Conservation (phyloP, 2,329 filamentous ascomycete species). For the Exophiala spinifera region DNA sequence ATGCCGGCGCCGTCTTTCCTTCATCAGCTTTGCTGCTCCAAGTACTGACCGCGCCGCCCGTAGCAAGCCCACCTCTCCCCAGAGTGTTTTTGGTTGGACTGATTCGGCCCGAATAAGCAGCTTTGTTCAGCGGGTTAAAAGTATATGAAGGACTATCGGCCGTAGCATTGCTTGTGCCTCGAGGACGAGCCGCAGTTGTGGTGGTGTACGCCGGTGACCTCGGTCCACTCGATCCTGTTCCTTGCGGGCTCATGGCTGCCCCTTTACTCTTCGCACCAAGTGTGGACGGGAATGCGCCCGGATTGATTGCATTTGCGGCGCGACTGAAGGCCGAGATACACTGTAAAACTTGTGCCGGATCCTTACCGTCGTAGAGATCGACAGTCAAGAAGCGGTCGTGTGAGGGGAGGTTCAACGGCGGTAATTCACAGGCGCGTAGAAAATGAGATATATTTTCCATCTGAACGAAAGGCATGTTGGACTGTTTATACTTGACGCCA, state of each 20-base stretch:
- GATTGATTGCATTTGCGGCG: constrained; percentile 71
- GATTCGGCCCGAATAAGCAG: constrained; percentile 50
- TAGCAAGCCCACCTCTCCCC: constrained; percentile 32
- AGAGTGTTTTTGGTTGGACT: constrained; percentile 57
- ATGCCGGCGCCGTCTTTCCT: constrained; percentile 76
- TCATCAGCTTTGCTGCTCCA: constrained; percentile 89
- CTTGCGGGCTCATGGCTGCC: constrained; percentile 62
- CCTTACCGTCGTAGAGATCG: constrained; percentile 91
- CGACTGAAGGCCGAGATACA: constrained; percentile 90
- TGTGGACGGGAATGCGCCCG: constrained; percentile 66
- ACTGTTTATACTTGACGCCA: constrained; percentile 84
- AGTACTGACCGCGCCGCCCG: constrained; percentile 64
- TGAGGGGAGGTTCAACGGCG: constrained; percentile 80
- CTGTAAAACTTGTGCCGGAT: constrained; percentile 92
- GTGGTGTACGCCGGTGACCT: constrained; percentile 44
- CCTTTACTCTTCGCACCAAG: constrained; percentile 70
- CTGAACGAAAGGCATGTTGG: constrained; percentile 94
- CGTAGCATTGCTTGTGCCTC: constrained; percentile 54
- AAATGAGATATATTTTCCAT: constrained; percentile 99
- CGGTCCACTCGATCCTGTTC: constrained; percentile 57
- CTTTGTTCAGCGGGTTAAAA: constrained; percentile 44
- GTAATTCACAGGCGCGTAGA: constrained; percentile 77
- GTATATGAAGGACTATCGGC: constrained; percentile 42
- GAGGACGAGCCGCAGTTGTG: constrained; percentile 41
- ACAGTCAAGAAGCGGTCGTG: constrained; percentile 97